Conservation (phyloP, 1,284 basidiomycete genomes). For the Pseudozyma thailandica region DNA sequence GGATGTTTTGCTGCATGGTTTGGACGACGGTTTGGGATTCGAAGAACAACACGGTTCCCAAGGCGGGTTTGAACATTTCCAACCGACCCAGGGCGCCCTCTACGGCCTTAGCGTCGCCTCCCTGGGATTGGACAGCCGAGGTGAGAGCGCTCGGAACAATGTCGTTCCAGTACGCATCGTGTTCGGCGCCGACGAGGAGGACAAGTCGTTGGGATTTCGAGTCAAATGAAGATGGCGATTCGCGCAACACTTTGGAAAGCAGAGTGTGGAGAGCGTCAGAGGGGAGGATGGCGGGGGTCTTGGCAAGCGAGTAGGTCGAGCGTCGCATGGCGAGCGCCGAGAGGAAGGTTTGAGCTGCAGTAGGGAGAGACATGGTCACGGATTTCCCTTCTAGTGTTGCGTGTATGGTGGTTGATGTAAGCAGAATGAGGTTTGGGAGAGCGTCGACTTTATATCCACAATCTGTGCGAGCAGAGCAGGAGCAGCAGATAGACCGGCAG, state of each 20-base stretch:
- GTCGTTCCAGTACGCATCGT: constrained; percentile 70
- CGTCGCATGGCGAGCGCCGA: constrained; percentile 66
- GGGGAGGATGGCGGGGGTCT: constrained; percentile 66
- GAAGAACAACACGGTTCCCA: constrained; percentile 71
- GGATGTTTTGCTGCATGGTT: constrained; percentile 67
- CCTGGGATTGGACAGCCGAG: constrained; percentile 11
- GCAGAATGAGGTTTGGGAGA: too few relatives aligned
- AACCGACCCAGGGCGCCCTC: constrained; percentile 55
- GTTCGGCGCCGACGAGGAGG: constrained; percentile 69
- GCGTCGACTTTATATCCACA: too few relatives aligned
- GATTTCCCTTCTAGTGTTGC: not conserved
- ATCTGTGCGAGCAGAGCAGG: too few relatives aligned
- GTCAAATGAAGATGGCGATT: constrained; percentile 70
- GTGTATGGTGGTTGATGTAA: too few relatives aligned
- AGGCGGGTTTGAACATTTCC: constrained; percentile 68
- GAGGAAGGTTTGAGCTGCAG: constrained; percentile 41
- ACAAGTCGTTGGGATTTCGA: constrained; percentile 70
- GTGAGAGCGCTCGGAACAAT: constrained; percentile 60
- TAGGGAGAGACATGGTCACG: constrained; percentile 46
- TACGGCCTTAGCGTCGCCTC: constrained; percentile 44
- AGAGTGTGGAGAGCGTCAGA: constrained; percentile 68
- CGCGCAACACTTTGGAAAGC: constrained; percentile 69
- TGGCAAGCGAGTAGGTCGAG: constrained; percentile 69
- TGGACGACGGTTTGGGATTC: constrained; percentile 54
- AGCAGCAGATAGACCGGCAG: too few relatives aligned